Evolutionary conservation across 176 grass and related monocot genomes (phyloP).

Genomic region (Paspalum notatum): DNA sequence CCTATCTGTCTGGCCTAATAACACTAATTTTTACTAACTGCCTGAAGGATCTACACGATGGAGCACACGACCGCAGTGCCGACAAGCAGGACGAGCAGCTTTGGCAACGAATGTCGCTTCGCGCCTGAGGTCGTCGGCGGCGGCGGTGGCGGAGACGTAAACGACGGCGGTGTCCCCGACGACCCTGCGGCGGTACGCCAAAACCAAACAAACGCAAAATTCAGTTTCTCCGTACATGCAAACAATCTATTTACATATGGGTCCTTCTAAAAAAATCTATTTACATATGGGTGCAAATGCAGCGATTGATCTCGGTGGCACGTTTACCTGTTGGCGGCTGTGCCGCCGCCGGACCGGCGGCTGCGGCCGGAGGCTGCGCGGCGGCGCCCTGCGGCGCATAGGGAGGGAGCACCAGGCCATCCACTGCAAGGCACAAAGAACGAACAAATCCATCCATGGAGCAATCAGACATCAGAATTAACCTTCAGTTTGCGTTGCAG

Average conservation of each 20-base stretch:
- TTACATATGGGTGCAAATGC: no score
- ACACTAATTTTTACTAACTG: no score
- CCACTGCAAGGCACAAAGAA: constrained; percentile 20
- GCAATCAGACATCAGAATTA: background rate
- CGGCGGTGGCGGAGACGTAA: background rate
- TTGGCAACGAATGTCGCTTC: background rate
- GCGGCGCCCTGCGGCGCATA: constrained; percentile 25
- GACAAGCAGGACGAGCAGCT: background rate
- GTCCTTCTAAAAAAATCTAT: no score
- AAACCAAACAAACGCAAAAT: background rate
- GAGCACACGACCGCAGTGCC: background rate
- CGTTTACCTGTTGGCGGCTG: constrained; percentile 33
- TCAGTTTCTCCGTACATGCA: no score
- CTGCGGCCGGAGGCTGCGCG: background rate
- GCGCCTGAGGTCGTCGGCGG: background rate
- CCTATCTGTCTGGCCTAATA: background rate
- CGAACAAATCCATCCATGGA: background rate
- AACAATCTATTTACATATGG: no score
- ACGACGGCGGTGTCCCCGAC: background rate
- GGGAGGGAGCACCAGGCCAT: constrained; percentile 43
- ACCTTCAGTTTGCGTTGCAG: no score
- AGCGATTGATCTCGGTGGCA: no score
- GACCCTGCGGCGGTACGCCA: background rate
- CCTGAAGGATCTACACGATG: background rate
- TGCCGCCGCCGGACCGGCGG: background rate